Evolutionary conservation across 2,329 filamentous ascomycete species (phyloP), one percentile per base, ranked within the genome.

Genomic region (Xylaria sp.): DNA sequence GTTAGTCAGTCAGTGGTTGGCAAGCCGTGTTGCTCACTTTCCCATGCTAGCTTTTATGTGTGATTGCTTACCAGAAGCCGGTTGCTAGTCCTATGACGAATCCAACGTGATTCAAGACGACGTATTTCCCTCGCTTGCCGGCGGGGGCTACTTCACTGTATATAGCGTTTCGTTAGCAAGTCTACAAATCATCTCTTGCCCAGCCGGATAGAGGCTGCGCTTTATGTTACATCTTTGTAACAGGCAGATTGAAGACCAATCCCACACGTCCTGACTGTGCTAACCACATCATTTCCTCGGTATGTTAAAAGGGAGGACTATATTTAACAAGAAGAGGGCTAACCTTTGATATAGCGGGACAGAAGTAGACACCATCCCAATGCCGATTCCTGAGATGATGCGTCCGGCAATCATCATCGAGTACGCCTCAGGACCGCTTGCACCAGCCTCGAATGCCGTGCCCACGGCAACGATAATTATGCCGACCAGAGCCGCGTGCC

Each of bases 91-190:
- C 85, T 2, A 78, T 77, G 23, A 87, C 80, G 60, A 87, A 82
- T 3, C 85, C 85, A 44, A 86, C 78, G 54, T 87, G 85, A 67
- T 87, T 87, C 72, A 87, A 78, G 9, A 86, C 83, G 1, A 87
- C 84, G 60, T 83, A 84, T 62, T 78, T 79, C 3, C 85, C 85
- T 7, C 85, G 77, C 58, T 85, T 76, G 11, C 75, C 77, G 0
- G 84, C 82, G 0, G 84, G 84, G 0, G 84, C 77, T 19, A 87
- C 78, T 69, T 87, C 84, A 67, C 83, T 85, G 35, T 29, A 19
- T 15, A 4, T 5, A 21, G 13, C 10, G 9, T 23, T 9, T 15
- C 8, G 44, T 67, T 46, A 68, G 37, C 41, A 19, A 37, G 9
- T 29, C 1, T 21, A 8, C 11, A 19, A n/a, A 51, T 43, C 17